These are phyloP conservation scores for Elsinoe arachidis DNA, from an alignment of 2,329 filamentous ascomycete genomes.

Conservation along the genomic window DNA sequence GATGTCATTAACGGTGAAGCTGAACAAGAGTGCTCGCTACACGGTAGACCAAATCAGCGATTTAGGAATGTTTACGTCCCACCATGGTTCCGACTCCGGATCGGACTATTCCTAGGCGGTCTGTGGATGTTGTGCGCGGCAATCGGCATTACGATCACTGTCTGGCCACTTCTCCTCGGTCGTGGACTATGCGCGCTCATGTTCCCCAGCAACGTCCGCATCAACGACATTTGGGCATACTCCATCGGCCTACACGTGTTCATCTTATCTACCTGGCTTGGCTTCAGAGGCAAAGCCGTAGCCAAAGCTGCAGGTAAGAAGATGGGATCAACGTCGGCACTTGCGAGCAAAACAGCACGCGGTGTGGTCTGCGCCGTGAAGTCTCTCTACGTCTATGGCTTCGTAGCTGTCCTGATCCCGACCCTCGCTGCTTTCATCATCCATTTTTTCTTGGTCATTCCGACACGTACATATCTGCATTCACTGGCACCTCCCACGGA, in stretches of 20 bases:
- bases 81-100: conserved; percentile 69
- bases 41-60: conserved; percentile 36
- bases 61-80: conserved; percentile 60
- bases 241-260: conserved; percentile 80
- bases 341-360: conserved; percentile 17
- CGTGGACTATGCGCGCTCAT: conserved; percentile 65
- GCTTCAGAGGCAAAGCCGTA: conserved; percentile 16
- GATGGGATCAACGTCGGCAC: conserved; percentile 19
- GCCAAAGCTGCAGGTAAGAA: conserved; percentile 14
- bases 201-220: conserved; percentile 61
- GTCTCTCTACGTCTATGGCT: conserved; percentile 65
- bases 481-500: conserved; percentile 17
- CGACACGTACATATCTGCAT: conserved; percentile 67
- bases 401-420: conserved; percentile 71
- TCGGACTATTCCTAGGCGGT: conserved; percentile 76
- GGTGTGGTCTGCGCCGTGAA: conserved; percentile 33
- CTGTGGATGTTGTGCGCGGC: conserved; percentile 91
- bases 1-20: conserved; percentile 37
- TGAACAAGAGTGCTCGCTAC: conserved; percentile 17
- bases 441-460: conserved; percentile 82
- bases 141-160: conserved; percentile 76
- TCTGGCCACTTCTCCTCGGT: conserved; percentile 78
- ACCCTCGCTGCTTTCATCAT: conserved; percentile 69
- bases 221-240: conserved; percentile 96
- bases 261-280: conserved; percentile 56